Evolutionary conservation across 2,329 filamentous ascomycete genomes (phyloP).

Genomic region (Macrophomina tecta): DNA sequence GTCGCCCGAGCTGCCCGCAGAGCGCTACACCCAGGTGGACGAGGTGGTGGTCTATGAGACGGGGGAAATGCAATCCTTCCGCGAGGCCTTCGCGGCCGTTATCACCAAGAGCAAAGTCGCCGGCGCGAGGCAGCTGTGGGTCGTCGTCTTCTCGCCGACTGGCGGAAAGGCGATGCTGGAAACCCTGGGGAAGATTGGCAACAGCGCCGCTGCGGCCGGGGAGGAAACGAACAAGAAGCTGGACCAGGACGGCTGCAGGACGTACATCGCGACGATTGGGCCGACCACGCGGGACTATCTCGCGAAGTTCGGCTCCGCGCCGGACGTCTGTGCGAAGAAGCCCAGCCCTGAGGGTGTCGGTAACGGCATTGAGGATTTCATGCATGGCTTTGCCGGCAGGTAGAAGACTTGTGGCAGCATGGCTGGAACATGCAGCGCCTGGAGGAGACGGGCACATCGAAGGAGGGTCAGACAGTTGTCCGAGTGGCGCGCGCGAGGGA

Average conservation of each 20-base stretch:
- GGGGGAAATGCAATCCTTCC: conserved; percentile 79
- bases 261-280: conserved; percentile 84
- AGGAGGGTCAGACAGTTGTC: not conserved
- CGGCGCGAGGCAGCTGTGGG: conserved; percentile 63
- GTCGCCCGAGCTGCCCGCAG: conserved; percentile 56
- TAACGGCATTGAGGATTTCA: conserved; percentile 64
- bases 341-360: conserved; percentile 83
- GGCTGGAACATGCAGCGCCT: not conserved
- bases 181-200: conserved; percentile 50
- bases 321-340: conserved; percentile 79
- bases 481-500: not conserved
- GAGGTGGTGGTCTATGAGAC: conserved; percentile 90
- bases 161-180: conserved; percentile 67
- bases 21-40: conserved; percentile 68
- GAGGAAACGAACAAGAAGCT: conserved; percentile 36
- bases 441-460: no score
- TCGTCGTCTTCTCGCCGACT: conserved; percentile 73
- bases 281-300: conserved; percentile 87
- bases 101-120: conserved; percentile 54
- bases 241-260: conserved; percentile 49
- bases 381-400: conserved; percentile 14
- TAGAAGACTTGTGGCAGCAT: not conserved
- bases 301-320: conserved; percentile 67
- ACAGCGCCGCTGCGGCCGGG: conserved; percentile 39
- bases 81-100: conserved; percentile 64